phyloP scores from a whole-genome alignment of 306 rosid species.

The Trichosanthes truncata region DNA sequence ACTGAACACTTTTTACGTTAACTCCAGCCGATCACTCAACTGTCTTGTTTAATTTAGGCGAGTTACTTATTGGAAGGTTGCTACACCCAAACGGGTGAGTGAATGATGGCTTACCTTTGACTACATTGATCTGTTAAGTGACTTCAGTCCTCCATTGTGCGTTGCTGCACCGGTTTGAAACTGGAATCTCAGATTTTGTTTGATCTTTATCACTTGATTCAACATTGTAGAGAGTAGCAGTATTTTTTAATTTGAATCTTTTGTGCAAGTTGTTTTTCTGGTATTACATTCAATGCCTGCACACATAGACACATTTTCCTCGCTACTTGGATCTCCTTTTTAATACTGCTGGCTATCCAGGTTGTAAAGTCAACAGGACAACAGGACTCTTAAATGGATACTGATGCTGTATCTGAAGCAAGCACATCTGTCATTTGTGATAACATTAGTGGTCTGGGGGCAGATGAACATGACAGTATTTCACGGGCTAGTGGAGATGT shows the following conservation, averaged over 20 bases:
- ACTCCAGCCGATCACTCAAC: not conserved
- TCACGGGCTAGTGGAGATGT: conserved; percentile 25
- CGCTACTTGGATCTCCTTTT: not conserved
- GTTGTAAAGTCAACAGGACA: conserved; percentile 12
- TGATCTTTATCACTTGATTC: not conserved
- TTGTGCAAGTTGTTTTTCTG: not conserved
- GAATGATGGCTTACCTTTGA: not conserved
- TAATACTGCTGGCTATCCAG: conserved; percentile 17
- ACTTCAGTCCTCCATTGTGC: not conserved
- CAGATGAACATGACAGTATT: conserved; percentile 13
- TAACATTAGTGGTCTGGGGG: conserved; percentile 10
- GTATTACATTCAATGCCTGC: not conserved
- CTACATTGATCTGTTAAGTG: not conserved
- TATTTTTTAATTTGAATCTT: not conserved
- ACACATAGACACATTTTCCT: not conserved
- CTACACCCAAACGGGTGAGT: not conserved
- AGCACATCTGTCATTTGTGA: conserved; percentile 18
- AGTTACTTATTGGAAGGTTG: not conserved
- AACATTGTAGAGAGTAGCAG: not conserved
- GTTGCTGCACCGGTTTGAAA: not conserved
- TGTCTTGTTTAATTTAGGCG: not conserved
- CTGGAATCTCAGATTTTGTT: not conserved
- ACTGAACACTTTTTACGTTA: not conserved
- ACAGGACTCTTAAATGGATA: conserved; percentile 31
- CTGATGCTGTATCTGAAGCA: conserved; percentile 21